Percentiles rank a stretch among this genome's conserved stretches.
Conservation (phyloP, 768 basidiomycete genomes). For the Suillus clintonianus region DNA sequence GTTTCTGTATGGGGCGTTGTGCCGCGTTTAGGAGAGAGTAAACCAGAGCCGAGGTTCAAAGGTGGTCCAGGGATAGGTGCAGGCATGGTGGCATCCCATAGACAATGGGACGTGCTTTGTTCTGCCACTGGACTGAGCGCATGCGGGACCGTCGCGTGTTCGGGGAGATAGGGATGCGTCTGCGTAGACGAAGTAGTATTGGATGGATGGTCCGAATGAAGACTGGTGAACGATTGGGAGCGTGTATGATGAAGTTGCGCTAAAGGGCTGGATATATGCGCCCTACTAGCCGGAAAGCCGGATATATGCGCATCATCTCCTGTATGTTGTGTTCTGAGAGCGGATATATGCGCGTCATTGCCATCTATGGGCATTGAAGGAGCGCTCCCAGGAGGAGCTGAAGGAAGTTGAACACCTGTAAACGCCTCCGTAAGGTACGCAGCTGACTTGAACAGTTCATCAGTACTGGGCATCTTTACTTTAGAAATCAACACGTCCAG, state of each 20-base stretch:
- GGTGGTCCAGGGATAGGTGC: neutral
- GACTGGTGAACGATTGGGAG: neutral
- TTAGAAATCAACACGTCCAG: neutral
- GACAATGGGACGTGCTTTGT: neutral
- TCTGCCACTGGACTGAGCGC: neutral
- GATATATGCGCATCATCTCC: neutral
- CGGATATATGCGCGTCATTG: neutral
- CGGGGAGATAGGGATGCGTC: neutral
- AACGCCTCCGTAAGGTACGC: slow-evolving; percentile 76
- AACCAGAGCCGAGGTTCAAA: neutral
- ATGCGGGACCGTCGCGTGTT: neutral
- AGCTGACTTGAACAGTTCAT: slow-evolving; percentile 76
- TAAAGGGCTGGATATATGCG: neutral
- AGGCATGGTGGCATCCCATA: slow-evolving; percentile 1
- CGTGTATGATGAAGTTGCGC: neutral
- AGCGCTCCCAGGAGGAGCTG: neutral
- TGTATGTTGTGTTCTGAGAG: neutral
- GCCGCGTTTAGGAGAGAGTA: neutral
- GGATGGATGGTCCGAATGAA: neutral
- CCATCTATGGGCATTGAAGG: neutral
- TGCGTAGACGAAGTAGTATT: neutral
- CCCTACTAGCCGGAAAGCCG: neutral
- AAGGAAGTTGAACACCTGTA: slow-evolving; percentile 28
- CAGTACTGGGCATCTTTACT: slow-evolving; percentile 46
- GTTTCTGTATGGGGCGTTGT: neutral